A percentile compares a stretch with the other conserved stretches of the same genome.
Evolutionary conservation across 2,329 filamentous ascomycete genomes (phyloP).

Genomic region (Apiospora arundinis): DNA sequence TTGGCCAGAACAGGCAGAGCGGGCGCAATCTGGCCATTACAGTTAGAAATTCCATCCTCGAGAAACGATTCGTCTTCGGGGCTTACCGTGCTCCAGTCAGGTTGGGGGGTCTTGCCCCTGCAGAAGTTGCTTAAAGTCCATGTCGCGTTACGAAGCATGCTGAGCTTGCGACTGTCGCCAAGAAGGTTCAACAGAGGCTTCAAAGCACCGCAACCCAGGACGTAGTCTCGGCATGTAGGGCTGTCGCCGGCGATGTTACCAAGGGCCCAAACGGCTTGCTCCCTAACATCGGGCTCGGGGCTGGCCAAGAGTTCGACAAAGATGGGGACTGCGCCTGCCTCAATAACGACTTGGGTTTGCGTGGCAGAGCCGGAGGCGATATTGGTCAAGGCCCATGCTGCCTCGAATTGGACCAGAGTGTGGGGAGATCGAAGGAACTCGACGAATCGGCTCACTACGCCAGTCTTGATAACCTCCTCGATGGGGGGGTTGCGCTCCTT

Average conservation of each 20-base stretch:
- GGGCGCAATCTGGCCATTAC: constrained; percentile 75
- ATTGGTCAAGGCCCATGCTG: constrained; percentile 98
- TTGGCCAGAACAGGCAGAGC: constrained; percentile 95
- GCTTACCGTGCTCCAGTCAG: constrained; percentile 94
- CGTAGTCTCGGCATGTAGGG: constrained; percentile 96
- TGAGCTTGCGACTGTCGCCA: constrained; percentile 96
- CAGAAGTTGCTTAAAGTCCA: constrained; percentile 99
- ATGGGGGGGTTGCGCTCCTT: constrained; percentile 99
- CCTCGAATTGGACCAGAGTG: constrained; percentile 98
- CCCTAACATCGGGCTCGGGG: constrained; percentile 95
- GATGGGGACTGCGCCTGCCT: constrained; percentile 96
- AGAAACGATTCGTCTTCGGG: constrained; percentile 3
- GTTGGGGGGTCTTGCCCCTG: constrained; percentile 98
- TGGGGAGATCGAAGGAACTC: constrained; percentile 98
- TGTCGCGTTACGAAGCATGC: constrained; percentile 98
- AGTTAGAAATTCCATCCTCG: constrained; percentile 17
- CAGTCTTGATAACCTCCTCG: constrained; percentile 98
- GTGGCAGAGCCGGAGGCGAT: constrained; percentile 97
- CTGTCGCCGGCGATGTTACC: constrained; percentile 99
- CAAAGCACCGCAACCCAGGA: constrained; percentile 87
- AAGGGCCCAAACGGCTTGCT: constrained; percentile 98
- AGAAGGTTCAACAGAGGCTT: constrained; percentile 88
- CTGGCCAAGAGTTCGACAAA: constrained; percentile 96
- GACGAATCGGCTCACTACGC: constrained; percentile 96
- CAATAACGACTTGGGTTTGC: constrained; percentile 98